Evolutionary conservation across 805 yeast genomes (phyloP).

Genomic region (Tetrapisispora pingtungensis): DNA sequence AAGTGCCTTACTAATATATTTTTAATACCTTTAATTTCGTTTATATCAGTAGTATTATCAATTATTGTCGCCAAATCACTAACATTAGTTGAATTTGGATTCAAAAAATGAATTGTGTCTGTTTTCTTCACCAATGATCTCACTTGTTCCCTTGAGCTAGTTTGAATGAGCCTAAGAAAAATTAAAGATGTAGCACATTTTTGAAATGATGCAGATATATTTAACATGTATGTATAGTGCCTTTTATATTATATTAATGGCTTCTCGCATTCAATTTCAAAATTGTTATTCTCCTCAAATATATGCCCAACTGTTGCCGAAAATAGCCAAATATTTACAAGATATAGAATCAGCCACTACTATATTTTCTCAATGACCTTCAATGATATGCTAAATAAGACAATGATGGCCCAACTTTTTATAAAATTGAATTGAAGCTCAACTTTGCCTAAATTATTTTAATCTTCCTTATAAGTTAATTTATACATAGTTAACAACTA

Average conservation of each 20-base stretch:
- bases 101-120: not conserved
- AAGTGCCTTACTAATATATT: constrained; percentile 5
- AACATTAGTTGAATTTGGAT: not conserved
- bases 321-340: too few relatives aligned
- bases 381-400: too few relatives aligned
- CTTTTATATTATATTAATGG: too few relatives aligned
- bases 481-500: too few relatives aligned
- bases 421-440: too few relatives aligned
- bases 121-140: not conserved
- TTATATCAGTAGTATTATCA: not conserved
- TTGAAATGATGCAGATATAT: not conserved
- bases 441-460: too few relatives aligned
- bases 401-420: too few relatives aligned
- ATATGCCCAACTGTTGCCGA: too few relatives aligned
- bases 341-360: too few relatives aligned
- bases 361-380: too few relatives aligned
- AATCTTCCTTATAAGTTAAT: not conserved
- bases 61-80: not conserved
- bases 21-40: constrained; percentile 1
- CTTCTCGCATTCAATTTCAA: not conserved
- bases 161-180: not conserved
- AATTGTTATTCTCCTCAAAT: too few relatives aligned
- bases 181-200: not conserved
- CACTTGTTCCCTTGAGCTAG: not conserved
- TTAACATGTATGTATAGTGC: not conserved